Evolutionary conservation across 805 yeast species (phyloP).

Genomic region (Candida multigemmis): DNA sequence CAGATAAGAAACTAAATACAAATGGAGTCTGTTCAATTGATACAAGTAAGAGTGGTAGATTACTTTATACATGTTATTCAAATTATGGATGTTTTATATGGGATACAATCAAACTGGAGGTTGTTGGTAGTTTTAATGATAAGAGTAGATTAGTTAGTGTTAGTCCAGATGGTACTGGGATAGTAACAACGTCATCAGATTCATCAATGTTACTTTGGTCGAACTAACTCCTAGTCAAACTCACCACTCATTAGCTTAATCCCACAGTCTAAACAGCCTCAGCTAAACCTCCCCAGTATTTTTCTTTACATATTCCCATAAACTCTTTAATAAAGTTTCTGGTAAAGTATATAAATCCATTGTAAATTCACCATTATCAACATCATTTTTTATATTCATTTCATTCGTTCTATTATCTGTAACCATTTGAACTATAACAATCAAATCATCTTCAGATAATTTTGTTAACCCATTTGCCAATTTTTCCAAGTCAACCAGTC

Average conservation of each 20-base stretch:
- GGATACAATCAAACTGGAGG: slow-evolving; percentile 62
- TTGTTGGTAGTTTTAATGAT: slow-evolving; percentile 56
- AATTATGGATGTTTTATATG: slow-evolving; percentile 69
- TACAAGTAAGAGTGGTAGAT: slow-evolving; percentile 65
- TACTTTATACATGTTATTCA: slow-evolving; percentile 67
- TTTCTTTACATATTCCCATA: slow-evolving; percentile 90
- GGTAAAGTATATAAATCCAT: slow-evolving; percentile 94
- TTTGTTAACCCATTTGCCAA: slow-evolving; percentile 86
- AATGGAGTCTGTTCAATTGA: slow-evolving; percentile 61
- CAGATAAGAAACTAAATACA: slow-evolving; percentile 4
- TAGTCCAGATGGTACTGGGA: slow-evolving; percentile 67
- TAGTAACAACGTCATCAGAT: slow-evolving; percentile 80
- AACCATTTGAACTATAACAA: slow-evolving; percentile 95
- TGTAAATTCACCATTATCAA: slow-evolving; percentile 94
- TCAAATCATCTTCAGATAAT: slow-evolving; percentile 82
- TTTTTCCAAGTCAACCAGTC: slow-evolving; percentile 78
- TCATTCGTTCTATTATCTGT: slow-evolving; percentile 92
- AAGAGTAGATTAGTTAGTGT: slow-evolving; percentile 55
- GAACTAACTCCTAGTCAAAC: slow-evolving; percentile 2
- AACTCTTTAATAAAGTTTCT: slow-evolving; percentile 78
- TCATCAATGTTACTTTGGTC: slow-evolving; percentile 63
- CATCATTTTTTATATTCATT: slow-evolving; percentile 91
- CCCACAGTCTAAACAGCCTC: neutral
- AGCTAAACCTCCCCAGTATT: slow-evolving; percentile 31
- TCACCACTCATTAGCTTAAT: neutral